A percentile compares a stretch with the other conserved stretches of the same genome.
Evolutionary conservation across 371 early-diverging fungal species (phyloP).

Genomic region (Capniomyces stellatus): DNA sequence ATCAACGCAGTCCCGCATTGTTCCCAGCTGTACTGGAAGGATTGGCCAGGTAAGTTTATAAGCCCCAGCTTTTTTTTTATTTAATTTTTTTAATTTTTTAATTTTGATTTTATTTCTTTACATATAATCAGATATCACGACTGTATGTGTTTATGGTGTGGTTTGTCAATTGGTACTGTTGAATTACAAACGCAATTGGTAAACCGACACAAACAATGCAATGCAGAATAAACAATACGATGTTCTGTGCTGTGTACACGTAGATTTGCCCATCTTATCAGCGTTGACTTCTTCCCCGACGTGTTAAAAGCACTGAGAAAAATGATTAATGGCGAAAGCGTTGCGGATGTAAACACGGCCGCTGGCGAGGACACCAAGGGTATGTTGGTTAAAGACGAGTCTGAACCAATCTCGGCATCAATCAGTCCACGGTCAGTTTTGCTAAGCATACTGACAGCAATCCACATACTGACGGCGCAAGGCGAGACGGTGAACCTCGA

Average conservation of each 20-base stretch:
- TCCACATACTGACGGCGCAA: conserved; percentile 66
- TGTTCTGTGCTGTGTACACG: conserved; percentile 11
- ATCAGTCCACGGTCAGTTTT: conserved; percentile 35
- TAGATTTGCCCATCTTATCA: conserved; percentile 75
- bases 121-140: no score
- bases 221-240: no score
- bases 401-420: conserved; percentile 12
- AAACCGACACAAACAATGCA: no score
- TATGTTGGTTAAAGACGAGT: not conserved
- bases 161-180: no score
- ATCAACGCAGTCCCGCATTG: conserved; percentile 42
- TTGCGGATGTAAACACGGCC: conserved; percentile 16
- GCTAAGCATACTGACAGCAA: conserved; percentile 72
- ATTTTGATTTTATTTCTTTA: no score
- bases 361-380: conserved; percentile 10
- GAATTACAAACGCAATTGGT: no score
- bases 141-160: no score
- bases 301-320: conserved; percentile 57
- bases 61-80: not conserved
- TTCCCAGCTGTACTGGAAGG: conserved; percentile 79
- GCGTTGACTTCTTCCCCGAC: conserved; percentile 86
- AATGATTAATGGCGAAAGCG: conserved; percentile 43
- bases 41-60: conserved; percentile 32
- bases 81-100: no score
- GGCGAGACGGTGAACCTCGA: conserved; percentile 77